Conservation (phyloP, 371 early-diverging fungal species). For the Catenaria anguillulae region DNA sequence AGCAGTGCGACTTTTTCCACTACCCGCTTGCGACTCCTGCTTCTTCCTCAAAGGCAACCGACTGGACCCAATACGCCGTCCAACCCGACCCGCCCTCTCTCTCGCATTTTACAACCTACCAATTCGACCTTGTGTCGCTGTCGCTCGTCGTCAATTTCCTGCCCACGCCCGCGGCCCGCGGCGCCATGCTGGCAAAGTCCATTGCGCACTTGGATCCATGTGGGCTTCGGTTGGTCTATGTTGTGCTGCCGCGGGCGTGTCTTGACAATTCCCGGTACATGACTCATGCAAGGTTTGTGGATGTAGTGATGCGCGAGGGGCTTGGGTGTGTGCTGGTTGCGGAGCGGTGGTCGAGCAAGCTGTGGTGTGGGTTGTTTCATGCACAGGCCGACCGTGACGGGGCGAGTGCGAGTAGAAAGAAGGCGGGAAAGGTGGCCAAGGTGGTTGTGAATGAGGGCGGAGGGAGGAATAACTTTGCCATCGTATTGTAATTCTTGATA, state of each 20-base stretch:
- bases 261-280: constrained; percentile 70
- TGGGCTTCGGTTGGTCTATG: constrained; percentile 40
- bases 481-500: constrained; percentile 21
- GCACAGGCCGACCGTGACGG: no score
- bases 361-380: constrained; percentile 62
- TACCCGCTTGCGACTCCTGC: constrained; percentile 29
- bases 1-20: constrained; percentile 60
- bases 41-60: no score
- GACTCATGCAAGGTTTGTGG: constrained; percentile 47
- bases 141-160: constrained; percentile 83
- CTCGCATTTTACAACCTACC: neutral
- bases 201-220: neutral
- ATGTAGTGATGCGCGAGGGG: constrained; percentile 41
- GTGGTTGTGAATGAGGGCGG: constrained; percentile 33
- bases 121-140: constrained; percentile 64
- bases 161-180: neutral
- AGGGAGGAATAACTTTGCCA: constrained; percentile 52
- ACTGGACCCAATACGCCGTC: neutral
- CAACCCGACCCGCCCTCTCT: neutral
- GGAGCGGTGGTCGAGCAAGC: constrained; percentile 50
- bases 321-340: constrained; percentile 33
- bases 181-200: constrained; percentile 8
- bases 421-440: constrained; percentile 17
- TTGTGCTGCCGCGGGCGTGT: constrained; percentile 72
- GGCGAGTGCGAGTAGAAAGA: no score